Evolutionary conservation across 345 rosid genomes (phyloP), one percentile per base, ranked within the genome.

Genomic region (Draba incana): DNA sequence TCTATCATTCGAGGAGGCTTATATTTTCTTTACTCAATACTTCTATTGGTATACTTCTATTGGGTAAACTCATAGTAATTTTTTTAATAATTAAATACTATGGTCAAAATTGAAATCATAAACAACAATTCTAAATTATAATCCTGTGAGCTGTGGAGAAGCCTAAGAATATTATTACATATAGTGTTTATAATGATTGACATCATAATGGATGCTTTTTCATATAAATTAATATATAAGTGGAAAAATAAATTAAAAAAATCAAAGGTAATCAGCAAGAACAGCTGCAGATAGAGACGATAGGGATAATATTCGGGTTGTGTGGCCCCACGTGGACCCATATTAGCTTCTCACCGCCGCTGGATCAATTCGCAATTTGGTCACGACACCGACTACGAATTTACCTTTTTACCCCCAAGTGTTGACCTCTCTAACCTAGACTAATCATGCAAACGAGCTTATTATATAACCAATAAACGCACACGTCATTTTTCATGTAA

Each of bases 261-360:
- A 39, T 47, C 48, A 75, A 42, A 56, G 50, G 59, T 58, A 48
- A 56, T 74, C 67, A 78, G 57, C 52, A 72, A 68, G 75, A 83
- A 71, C 78, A 74, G 86, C 69, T 81, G 83, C 86, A 82, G 88
- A 88, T 80, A 72, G 80, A 73, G 88, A 84, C 88, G 83, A 78
- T 64, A 44, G 82, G 64, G 84, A 85, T 81, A 80, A 80, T 71
- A 73, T 62, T 69, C 66, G 79, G 25, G 55, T 56, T 5, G 9
- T 33, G 35, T 52, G 72, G 66, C 56, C 5, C 69, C 77, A 64
- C 62, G 59, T 56, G 65, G 76, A 52, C 14, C 78, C 79, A 61
- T 37, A 59, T 80, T 81, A 84, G 85, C 85, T 70, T 82, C 72
- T 78, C 68, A 81, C 83, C 85, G 83, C 78, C 78, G 75, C 79